A percentile compares a stretch with the other conserved stretches of the same genome.
Evolutionary conservation across 2,329 filamentous ascomycete species (phyloP).

Genomic region (Ophiostoma novo-ulmi): DNA sequence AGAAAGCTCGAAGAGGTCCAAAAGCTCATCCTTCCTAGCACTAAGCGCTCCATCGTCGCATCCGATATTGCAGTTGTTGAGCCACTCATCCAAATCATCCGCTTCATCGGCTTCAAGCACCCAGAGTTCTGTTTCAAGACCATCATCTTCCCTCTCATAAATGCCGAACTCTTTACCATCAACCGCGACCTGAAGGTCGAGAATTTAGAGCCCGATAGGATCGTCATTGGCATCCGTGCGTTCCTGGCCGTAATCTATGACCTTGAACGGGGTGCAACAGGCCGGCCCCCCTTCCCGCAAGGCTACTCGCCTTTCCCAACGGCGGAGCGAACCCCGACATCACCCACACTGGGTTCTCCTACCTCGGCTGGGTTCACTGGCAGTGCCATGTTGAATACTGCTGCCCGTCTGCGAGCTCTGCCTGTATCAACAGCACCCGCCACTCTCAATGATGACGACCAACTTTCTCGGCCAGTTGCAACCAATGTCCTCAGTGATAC

Average conservation of each 20-base stretch:
- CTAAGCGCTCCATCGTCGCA: slow-evolving; percentile 74
- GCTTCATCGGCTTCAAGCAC: slow-evolving; percentile 89
- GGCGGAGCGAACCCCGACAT: slow-evolving; percentile 45
- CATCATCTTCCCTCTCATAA: slow-evolving; percentile 92
- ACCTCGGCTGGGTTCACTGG: slow-evolving; percentile 22
- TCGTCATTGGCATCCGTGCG: slow-evolving; percentile 93
- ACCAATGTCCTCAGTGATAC: slow-evolving; percentile 63
- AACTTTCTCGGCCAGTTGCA: slow-evolving; percentile 61
- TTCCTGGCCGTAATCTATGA: slow-evolving; percentile 93
- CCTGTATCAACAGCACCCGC: slow-evolving; percentile 15
- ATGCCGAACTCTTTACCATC: slow-evolving; percentile 78
- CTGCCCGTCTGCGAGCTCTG: neutral
- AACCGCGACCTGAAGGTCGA: slow-evolving; percentile 78
- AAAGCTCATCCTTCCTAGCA: slow-evolving; percentile 72
- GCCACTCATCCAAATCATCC: slow-evolving; percentile 85
- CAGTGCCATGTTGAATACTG: neutral
- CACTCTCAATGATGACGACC: slow-evolving; percentile 50
- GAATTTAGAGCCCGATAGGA: slow-evolving; percentile 89
- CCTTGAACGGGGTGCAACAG: slow-evolving; percentile 74
- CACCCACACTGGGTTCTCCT: slow-evolving; percentile 45
- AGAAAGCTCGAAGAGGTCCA: slow-evolving; percentile 88
- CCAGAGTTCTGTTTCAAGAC: slow-evolving; percentile 89
- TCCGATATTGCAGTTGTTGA: slow-evolving; percentile 81
- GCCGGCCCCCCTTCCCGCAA: slow-evolving; percentile 77
- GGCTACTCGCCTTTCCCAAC: slow-evolving; percentile 41